phyloP scores from a whole-genome alignment of 805 yeast species.

The Middelhovenomyces tepae region DNA sequence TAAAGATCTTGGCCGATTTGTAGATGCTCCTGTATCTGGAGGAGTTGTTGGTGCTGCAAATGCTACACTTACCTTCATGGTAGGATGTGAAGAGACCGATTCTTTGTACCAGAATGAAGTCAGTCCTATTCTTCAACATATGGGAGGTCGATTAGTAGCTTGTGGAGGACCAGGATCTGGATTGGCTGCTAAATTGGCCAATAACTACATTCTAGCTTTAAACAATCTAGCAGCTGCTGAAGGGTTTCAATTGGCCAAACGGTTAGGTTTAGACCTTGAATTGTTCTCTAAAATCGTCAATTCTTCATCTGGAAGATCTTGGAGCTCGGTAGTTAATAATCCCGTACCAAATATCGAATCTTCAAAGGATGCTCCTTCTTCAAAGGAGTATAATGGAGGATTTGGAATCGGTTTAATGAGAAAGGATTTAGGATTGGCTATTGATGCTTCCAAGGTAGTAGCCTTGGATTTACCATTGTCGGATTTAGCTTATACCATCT shows the following conservation, averaged over 20 bases:
- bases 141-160: conserved; percentile 43
- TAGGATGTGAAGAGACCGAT: conserved; percentile 31
- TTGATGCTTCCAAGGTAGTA: conserved; percentile 21
- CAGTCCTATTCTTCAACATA: conserved; percentile 26
- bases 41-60: conserved; percentile 47
- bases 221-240: conserved; percentile 48
- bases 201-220: conserved; percentile 45
- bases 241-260: conserved; percentile 43
- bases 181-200: conserved; percentile 45
- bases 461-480: conserved; percentile 19
- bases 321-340: conserved; percentile 48
- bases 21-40: conserved; percentile 50
- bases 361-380: conserved; percentile 37
- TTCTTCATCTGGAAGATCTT: conserved; percentile 44
- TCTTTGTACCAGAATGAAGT: conserved; percentile 7
- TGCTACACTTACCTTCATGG: conserved; percentile 45
- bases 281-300: conserved; percentile 41
- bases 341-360: conserved; percentile 43
- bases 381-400: conserved; percentile 39
- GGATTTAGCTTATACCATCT: conserved; percentile 18
- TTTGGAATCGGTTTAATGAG: conserved; percentile 30
- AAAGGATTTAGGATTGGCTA: conserved; percentile 34
- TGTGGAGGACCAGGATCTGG: conserved; percentile 47
- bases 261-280: conserved; percentile 39
- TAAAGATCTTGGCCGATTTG: conserved; percentile 31